Conservation (phyloP, 345 rosid genomes). For the Populus deltoides region DNA sequence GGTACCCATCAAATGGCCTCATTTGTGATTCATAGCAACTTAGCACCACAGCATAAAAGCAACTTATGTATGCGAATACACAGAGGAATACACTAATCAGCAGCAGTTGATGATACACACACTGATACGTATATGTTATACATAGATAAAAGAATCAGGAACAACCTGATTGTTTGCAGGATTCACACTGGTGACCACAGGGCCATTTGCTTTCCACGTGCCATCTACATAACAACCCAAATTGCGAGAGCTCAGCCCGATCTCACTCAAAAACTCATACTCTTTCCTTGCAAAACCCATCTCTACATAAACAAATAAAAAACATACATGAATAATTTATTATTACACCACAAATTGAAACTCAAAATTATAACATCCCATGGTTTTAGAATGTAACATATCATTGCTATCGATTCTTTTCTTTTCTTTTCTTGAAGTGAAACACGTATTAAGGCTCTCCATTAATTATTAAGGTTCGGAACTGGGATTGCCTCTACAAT, state of each 20-base stretch:
- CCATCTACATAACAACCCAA: constrained; percentile 72
- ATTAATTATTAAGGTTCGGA: background rate
- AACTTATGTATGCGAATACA: background rate
- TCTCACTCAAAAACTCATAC: constrained; percentile 71
- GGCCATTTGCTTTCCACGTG: constrained; percentile 72
- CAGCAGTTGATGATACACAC: background rate
- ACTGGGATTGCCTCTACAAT: background rate
- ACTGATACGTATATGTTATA: background rate
- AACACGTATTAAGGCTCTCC: background rate
- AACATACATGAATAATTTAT: background rate
- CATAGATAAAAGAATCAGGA: background rate
- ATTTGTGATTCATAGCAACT: background rate
- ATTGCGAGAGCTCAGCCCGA: constrained; percentile 64
- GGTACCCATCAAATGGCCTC: background rate
- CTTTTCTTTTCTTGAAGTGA: background rate
- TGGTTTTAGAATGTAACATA: background rate
- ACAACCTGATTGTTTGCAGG: constrained; percentile 86
- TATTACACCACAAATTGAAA: background rate
- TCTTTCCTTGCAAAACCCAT: constrained; percentile 69
- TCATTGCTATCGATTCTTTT: background rate
- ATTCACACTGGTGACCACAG: constrained; percentile 57
- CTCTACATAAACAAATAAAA: constrained; percentile 23
- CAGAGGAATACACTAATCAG: background rate
- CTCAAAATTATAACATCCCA: background rate
- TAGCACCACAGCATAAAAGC: background rate